Percentiles rank a stretch among this genome's conserved stretches.
Conservation (phyloP, 805 yeast species). For the Lachancea dasiensis region DNA sequence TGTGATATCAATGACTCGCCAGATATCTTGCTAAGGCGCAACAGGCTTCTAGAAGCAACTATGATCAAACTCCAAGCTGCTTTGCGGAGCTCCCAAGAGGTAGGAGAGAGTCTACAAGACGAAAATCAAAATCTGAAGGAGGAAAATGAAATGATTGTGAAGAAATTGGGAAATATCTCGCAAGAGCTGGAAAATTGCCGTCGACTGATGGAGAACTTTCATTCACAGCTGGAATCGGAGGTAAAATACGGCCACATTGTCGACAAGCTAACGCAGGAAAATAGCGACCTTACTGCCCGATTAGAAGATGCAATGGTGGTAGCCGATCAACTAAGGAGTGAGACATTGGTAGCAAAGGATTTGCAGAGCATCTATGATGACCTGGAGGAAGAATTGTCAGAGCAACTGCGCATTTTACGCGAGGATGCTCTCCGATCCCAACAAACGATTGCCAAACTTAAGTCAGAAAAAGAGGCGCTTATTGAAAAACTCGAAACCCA, state of each 20-base stretch:
- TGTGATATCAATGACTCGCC: constrained; percentile 8
- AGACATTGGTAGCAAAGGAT: constrained; percentile 31
- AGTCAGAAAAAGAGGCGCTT: constrained; percentile 1
- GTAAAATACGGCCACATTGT: constrained; percentile 31
- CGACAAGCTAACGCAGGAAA: constrained; percentile 34
- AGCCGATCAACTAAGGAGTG: constrained; percentile 19
- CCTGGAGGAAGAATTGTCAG: constrained; percentile 40
- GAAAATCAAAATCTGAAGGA: constrained; percentile 20
- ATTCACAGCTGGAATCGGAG: constrained; percentile 23
- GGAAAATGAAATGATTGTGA: constrained; percentile 13
- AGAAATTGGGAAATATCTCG: constrained; percentile 2
- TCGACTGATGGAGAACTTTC: constrained; percentile 22
- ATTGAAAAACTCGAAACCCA: constrained; percentile 1
- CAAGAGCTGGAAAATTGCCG: constrained; percentile 14
- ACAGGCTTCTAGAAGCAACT: constrained; percentile 39
- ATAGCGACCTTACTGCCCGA: constrained; percentile 31
- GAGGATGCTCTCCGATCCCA: not conserved
- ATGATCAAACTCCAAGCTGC: constrained; percentile 23
- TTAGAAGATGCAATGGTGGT: constrained; percentile 33
- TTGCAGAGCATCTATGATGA: constrained; percentile 45
- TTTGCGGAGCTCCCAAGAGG: constrained; percentile 3
- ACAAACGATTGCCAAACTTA: constrained; percentile 1
- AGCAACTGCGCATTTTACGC: constrained; percentile 33
- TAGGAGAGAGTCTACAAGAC: constrained; percentile 28
- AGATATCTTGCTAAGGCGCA: constrained; percentile 21